Percentiles rank a stretch among this genome's conserved stretches.
Evolutionary conservation across 202 grass and related monocot genomes (phyloP).

Genomic region (Cymbopogon flexuosus): DNA sequence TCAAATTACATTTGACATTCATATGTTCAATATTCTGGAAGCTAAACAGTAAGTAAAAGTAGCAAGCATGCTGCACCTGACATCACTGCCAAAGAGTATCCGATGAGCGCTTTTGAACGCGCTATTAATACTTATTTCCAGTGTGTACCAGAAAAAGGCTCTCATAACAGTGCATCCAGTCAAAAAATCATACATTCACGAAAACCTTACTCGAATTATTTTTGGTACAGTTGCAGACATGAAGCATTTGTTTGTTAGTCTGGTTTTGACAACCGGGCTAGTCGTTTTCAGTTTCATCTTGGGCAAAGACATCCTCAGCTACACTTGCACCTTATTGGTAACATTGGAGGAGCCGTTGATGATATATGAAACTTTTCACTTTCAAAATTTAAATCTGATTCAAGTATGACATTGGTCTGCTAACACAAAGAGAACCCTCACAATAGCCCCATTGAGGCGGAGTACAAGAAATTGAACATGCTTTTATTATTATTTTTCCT

Average conservation of each 20-base stretch:
- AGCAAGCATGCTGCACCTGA: not conserved
- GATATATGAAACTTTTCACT: not conserved
- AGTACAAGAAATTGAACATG: not conserved
- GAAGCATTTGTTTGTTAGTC: not conserved
- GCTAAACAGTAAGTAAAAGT: not conserved
- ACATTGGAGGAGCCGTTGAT: not conserved
- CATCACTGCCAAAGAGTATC: constrained; percentile 2
- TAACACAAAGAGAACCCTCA: not conserved
- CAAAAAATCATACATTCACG: not conserved
- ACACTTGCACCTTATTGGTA: not conserved
- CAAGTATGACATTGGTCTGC: not conserved
- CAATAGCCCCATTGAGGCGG: not conserved
- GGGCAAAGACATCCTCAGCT: not conserved
- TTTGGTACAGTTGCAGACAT: not conserved
- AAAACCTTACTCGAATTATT: not conserved
- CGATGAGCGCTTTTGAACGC: not conserved
- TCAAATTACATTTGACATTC: not conserved
- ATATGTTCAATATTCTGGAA: not conserved
- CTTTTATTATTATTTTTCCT: not conserved
- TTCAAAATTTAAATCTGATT: not conserved
- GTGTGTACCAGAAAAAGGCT: not conserved
- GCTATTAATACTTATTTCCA: not conserved
- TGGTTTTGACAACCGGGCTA: not conserved
- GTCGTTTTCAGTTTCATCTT: not conserved
- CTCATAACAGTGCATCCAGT: not conserved